Base-by-base conservation (phyloP, 2,329 filamentous ascomycete genomes). In the Coniochaeta sp. region DNA sequence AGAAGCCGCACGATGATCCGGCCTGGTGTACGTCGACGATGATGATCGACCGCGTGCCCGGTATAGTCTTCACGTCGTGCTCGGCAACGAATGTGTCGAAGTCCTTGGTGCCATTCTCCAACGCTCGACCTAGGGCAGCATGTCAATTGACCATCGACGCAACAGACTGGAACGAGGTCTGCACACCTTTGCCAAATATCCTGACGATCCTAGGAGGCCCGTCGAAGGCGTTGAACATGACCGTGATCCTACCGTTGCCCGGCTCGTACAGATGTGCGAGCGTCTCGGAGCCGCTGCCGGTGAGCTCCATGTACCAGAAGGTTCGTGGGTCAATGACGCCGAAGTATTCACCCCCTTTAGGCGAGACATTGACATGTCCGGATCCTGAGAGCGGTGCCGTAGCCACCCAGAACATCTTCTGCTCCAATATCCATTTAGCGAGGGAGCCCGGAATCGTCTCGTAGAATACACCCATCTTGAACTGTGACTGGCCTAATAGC, bases 371-470 rank as follows among this genome's bases (percentile, higher is more conserved):
- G 71, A 91, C 74, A 69, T 91, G 87, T 2, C 68, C 69, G 1
- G 71, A 67, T 18, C 80, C 83, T n/a, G 76, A 75, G 24, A 82
- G 76, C 0, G 87, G 86, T 0, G 87, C 86, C 13, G 85, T 87
- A 35, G 82, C 85, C 10, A 87, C 84, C 72, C 86, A 91, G 76
- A 91, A 91, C 60, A 91, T 71, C 51, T 83, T 79, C 60, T 91
- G 87, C 10, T 72, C 66, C 47, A 83, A 73, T 49, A 83, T 79
- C 85, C 86, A 91, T 35, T 73, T 67, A 52, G 75, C 71, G 30
- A 88, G 75, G 27, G 63, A 69, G 54, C 70, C 57, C 3, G 59
- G 59, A 26, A 65, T 60, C 2, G 58, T 52, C 47, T 61, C 58
- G 54, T 55, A 61, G 32, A 62, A 63, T 26, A 58, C 51, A n/a